Percentiles rank a stretch among this genome's conserved stretches.
These are phyloP conservation scores for Sonneratia alba DNA, from an alignment of 345 rosid genomes.

Conservation along the genomic window DNA sequence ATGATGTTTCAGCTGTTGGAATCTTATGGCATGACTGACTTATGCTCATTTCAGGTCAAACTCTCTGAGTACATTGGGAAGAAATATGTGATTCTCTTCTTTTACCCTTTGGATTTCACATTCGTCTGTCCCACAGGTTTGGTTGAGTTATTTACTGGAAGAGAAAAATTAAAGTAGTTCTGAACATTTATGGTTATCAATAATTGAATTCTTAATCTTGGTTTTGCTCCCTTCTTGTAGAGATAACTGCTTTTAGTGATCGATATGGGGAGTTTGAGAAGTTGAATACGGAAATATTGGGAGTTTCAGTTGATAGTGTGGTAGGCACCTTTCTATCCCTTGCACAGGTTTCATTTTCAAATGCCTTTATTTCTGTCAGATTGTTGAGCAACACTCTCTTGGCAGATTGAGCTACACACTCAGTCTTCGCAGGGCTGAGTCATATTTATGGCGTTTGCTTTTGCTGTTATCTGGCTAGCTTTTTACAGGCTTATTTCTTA, in stretches of 20 bases:
- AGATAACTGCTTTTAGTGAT: constrained; percentile 99
- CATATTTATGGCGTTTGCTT: not conserved
- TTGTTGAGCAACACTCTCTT: not conserved
- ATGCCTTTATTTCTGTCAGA: not conserved
- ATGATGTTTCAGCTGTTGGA: not conserved
- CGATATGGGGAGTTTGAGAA: constrained; percentile 72
- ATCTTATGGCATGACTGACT: not conserved
- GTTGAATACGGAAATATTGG: constrained; percentile 77
- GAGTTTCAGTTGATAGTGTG: constrained; percentile 90
- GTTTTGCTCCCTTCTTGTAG: constrained; percentile 23
- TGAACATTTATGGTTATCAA: not conserved
- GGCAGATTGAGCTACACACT: not conserved
- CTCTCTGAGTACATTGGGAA: constrained; percentile 92
- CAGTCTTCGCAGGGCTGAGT: not conserved
- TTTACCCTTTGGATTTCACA: constrained; percentile 87
- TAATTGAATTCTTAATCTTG: not conserved
- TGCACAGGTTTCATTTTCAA: not conserved
- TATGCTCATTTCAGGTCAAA: constrained; percentile 53
- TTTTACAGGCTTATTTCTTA: too few species aligned
- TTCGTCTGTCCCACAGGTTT: constrained; percentile 97
- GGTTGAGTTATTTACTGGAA: not conserved
- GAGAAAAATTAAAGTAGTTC: not conserved
- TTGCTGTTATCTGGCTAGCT: not conserved
- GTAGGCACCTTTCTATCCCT: constrained; percentile 17
- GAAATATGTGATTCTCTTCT: constrained; percentile 95